Base-by-base conservation (phyloP, 106 monocot genomes). In the Posidonia australis region DNA sequence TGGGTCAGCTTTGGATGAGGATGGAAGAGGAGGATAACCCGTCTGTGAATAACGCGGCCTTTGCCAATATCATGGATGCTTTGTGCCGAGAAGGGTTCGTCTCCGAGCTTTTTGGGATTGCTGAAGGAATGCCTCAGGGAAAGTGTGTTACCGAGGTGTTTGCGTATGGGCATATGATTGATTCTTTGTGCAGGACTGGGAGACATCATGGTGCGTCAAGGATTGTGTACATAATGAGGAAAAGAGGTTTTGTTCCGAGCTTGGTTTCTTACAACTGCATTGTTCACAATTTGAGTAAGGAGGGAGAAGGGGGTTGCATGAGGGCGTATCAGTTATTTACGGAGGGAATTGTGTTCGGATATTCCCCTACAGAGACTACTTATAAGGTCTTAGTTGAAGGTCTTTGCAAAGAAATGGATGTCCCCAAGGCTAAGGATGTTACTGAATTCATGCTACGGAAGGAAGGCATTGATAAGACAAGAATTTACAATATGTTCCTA, bases 191-290 rank as follows among this genome's bases (percentile, higher is more conserved):
- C 72, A 67, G 75, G 31, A 49, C 64, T 1, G 78, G 80, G 23
- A 80, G 73, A 67, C 72, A 81, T 74, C 82, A 90, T 17, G 87
- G 87, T 21, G 85, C 90, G 3, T 87, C 90, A 0, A 82, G 86
- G 56, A 85, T 98, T 43, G 76, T 98, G 48, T 87, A 98, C 54
- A 82, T 84, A 42, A 90, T 96, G 94, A 82, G 67, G 54, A 86
- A 78, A 72, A 78, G 77, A 61, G 86, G 94, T 17, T 71, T 87
- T 24, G 1, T 57, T 52, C 94, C 94, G 2, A 87, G 94, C 64
- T 18, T 80, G 43, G 84, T 90, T 68, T 89, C 90, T 4, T 96
- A 86, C 70, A 90, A 90, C 54, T 78, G 76, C 73, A 90, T 96
- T 29, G 67, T 96, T 23, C 96, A 87, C 64, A 90, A 87, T 2